Percentiles rank a stretch among this genome's conserved stretches.
Evolutionary conservation across 2,329 filamentous ascomycete species (phyloP).

Genomic region (Penicillium verrucosum): DNA sequence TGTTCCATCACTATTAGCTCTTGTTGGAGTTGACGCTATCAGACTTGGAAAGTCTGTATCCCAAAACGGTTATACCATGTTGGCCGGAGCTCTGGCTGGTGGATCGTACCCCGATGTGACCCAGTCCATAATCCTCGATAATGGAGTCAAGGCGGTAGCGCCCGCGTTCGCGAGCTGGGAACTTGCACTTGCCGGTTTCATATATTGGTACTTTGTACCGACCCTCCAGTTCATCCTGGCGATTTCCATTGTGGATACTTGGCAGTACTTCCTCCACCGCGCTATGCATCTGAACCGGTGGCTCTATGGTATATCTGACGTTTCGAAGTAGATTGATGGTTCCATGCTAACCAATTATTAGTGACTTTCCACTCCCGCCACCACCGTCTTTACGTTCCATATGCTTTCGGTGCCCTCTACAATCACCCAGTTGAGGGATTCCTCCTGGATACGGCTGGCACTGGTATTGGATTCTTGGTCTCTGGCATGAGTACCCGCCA

Average conservation of each 20-base stretch:
- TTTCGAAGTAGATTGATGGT: not conserved
- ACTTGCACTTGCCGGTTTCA: slow-evolving; percentile 64
- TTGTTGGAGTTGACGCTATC: slow-evolving; percentile 72
- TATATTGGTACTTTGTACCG: slow-evolving; percentile 79
- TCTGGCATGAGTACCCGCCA: slow-evolving; percentile 81
- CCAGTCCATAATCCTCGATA: slow-evolving; percentile 53
- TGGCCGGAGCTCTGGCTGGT: slow-evolving; percentile 73
- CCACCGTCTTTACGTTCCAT: slow-evolving; percentile 95
- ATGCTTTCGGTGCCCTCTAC: slow-evolving; percentile 94
- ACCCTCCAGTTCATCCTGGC: slow-evolving; percentile 72
- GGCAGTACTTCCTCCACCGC: slow-evolving; percentile 97
- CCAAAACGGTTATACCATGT: slow-evolving; percentile 61
- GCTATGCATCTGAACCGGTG: slow-evolving; percentile 97
- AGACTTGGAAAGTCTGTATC: slow-evolving; percentile 73
- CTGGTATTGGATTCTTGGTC: slow-evolving; percentile 76
- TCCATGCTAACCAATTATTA: slow-evolving; percentile 36
- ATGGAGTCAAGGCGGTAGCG: slow-evolving; percentile 50
- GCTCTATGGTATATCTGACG: slow-evolving; percentile 74
- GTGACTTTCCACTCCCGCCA: slow-evolving; percentile 90
- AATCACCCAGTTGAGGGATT: slow-evolving; percentile 96
- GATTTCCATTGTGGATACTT: slow-evolving; percentile 79
- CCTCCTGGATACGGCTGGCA: slow-evolving; percentile 84
- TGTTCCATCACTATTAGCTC: slow-evolving; percentile 67
- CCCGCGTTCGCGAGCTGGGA: slow-evolving; percentile 85
- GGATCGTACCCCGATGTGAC: slow-evolving; percentile 74